Evolutionary conservation across 192 early-diverging fungal species (phyloP).

Genomic region (Radiomyces spectabilis): DNA sequence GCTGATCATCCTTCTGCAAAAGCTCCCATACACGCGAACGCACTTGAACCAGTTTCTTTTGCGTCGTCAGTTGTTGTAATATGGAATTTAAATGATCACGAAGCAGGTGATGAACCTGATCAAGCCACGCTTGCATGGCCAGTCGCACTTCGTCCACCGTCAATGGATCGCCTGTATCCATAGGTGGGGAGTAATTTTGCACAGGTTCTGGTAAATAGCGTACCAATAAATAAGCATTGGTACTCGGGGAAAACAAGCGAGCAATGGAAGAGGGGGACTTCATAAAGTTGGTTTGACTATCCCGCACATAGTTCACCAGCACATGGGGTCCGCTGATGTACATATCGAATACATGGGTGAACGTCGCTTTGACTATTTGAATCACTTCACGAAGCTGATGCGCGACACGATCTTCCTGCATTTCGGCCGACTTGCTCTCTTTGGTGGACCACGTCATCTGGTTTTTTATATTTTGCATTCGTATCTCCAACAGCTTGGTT

Average conservation of each 20-base stretch:
- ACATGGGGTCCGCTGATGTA: too few species aligned
- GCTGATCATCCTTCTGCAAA: constrained; percentile 30
- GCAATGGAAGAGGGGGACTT: constrained; percentile 17
- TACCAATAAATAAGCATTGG: constrained; percentile 47
- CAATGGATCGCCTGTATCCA: constrained; percentile 23
- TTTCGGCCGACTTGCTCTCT: background rate
- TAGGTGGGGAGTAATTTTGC: constrained; percentile 43
- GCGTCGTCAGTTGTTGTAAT: constrained; percentile 22
- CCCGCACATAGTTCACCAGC: background rate
- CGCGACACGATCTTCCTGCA: constrained; percentile 10
- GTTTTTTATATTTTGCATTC: constrained; percentile 41
- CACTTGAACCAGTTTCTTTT: constrained; percentile 24
- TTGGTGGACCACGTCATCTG: constrained; percentile 8
- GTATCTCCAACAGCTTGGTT: constrained; percentile 44
- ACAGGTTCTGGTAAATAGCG: constrained; percentile 48
- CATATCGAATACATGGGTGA: too few species aligned
- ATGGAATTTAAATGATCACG: constrained; percentile 15
- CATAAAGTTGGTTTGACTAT: background rate
- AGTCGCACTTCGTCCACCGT: constrained; percentile 21
- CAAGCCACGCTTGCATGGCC: constrained; percentile 26
- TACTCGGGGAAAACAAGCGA: constrained; percentile 42
- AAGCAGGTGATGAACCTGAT: constrained; percentile 21
- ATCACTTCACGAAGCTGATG: constrained; percentile 34
- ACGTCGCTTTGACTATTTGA: too few species aligned
- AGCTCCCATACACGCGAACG: constrained; percentile 30